Conservation (phyloP, 2,329 filamentous ascomycete species). For the Fusarium camptoceras region DNA sequence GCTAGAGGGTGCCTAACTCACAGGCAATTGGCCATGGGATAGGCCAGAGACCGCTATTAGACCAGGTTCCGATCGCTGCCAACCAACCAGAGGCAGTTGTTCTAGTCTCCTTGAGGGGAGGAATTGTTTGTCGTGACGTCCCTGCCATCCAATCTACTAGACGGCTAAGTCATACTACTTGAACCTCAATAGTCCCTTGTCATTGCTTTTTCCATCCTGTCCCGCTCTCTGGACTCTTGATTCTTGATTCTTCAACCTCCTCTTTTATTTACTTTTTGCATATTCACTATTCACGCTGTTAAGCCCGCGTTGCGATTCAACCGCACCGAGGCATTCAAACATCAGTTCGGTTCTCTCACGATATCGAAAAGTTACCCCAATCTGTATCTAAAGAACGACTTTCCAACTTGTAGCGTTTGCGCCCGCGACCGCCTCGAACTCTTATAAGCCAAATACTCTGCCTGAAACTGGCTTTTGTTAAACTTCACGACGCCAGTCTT, state of each 20-base stretch:
- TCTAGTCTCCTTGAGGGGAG: constrained; percentile 3
- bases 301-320: constrained; percentile 9
- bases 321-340: constrained; percentile 21
- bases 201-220: constrained; percentile 37
- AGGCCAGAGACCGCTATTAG: constrained; percentile 8
- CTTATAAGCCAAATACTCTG: constrained; percentile 4
- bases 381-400: constrained; percentile 4
- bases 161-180: constrained; percentile 19
- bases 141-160: constrained; percentile 16
- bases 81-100: constrained; percentile 29
- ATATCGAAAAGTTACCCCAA: constrained; percentile 22
- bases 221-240: constrained; percentile 28
- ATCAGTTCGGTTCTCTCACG: constrained; percentile 17
- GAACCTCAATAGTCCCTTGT: constrained; percentile 33
- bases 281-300: constrained; percentile 2
- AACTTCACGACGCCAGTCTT: constrained; percentile 31
- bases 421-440: constrained; percentile 25
- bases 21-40: background rate
- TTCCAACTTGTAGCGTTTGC: constrained; percentile 22
- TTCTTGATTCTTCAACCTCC: constrained; percentile 11
- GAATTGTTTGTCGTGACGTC: constrained; percentile 33
- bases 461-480: constrained; percentile 17
- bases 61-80: constrained; percentile 17
- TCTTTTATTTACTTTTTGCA: constrained; percentile 19
- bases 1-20: constrained; percentile 31